Conservation (phyloP, 2,329 filamentous ascomycete genomes). For the Trichoderma sp. region DNA sequence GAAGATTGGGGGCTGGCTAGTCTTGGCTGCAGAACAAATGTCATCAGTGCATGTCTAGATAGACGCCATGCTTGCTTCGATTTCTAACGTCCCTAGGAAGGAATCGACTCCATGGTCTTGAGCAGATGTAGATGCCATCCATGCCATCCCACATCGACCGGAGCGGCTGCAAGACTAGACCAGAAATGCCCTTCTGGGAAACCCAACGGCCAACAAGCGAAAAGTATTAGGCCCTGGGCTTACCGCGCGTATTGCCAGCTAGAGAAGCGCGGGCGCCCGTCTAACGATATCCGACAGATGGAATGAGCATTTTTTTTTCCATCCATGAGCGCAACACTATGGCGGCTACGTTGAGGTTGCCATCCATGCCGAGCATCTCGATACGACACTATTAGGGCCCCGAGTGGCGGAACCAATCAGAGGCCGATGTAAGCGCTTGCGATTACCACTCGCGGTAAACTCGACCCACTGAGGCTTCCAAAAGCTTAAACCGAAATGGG, state of each 20-base stretch:
- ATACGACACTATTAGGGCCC: constrained; percentile 31
- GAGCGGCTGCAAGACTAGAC: constrained; percentile 2
- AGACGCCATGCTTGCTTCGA: background rate
- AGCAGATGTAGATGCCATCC: background rate
- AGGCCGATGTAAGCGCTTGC: constrained; percentile 35
- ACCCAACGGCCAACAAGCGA: background rate
- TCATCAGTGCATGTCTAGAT: constrained; percentile 23
- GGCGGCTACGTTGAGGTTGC: constrained; percentile 24
- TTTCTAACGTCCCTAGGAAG: background rate
- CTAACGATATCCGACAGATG: constrained; percentile 1
- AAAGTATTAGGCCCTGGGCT: background rate
- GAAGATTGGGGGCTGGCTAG: constrained; percentile 2
- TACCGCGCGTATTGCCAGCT: constrained; percentile 16
- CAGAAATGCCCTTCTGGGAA: background rate
- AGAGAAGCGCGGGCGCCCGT: background rate
- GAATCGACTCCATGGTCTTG: background rate
- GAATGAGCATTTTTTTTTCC: constrained; percentile 1
- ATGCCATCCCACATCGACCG: background rate
- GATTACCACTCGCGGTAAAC: constrained; percentile 34
- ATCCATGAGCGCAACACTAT: constrained; percentile 10
- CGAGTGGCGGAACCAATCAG: constrained; percentile 32
- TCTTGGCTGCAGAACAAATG: constrained; percentile 28
- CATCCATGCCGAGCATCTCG: constrained; percentile 23
- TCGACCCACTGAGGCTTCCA: constrained; percentile 31
- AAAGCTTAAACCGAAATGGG: constrained; percentile 28